These are phyloP conservation scores for Didymella lethalis DNA, from an alignment of 2,329 filamentous ascomycete species.

Conservation along the genomic window DNA sequence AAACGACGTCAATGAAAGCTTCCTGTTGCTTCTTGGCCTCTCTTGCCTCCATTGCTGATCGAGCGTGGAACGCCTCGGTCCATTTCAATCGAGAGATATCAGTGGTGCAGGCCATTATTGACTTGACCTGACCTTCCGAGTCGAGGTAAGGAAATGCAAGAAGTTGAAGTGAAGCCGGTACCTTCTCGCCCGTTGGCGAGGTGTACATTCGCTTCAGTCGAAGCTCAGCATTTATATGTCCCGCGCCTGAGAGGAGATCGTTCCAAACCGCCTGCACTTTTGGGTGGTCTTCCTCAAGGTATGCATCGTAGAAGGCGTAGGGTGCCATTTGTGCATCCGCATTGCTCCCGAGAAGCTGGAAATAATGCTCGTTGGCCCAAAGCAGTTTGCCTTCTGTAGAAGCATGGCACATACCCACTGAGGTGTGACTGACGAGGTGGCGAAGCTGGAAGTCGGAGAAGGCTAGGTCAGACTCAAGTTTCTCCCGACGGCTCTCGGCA, in stretches of 20 bases:
- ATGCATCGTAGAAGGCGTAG: constrained; percentile 29
- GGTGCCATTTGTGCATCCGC: constrained; percentile 14
- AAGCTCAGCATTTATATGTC: constrained; percentile 33
- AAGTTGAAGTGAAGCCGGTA: constrained; percentile 33
- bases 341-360: constrained; percentile 23
- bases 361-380: constrained; percentile 42
- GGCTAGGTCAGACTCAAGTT: constrained; percentile 36
- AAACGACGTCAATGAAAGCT: constrained; percentile 45
- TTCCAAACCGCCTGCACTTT: constrained; percentile 29
- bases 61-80: constrained; percentile 44
- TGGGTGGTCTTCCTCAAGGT: constrained; percentile 30
- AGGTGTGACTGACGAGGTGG: constrained; percentile 39
- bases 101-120: constrained; percentile 44
- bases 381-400: constrained; percentile 30
- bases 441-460: constrained; percentile 36
- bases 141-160: constrained; percentile 37
- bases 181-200: constrained; percentile 31
- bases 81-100: constrained; percentile 49
- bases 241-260: constrained; percentile 22
- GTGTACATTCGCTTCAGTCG: constrained; percentile 31
- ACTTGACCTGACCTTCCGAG: constrained; percentile 31
- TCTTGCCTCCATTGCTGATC: constrained; percentile 42
- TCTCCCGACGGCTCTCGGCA: constrained; percentile 26
- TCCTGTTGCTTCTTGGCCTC: constrained; percentile 47
- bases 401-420: constrained; percentile 37